Percentiles rank a stretch among this genome's conserved stretches.
Conservation (phyloP, 495 filamentous ascomycete species). For the Chlorociboria aeruginascens region DNA sequence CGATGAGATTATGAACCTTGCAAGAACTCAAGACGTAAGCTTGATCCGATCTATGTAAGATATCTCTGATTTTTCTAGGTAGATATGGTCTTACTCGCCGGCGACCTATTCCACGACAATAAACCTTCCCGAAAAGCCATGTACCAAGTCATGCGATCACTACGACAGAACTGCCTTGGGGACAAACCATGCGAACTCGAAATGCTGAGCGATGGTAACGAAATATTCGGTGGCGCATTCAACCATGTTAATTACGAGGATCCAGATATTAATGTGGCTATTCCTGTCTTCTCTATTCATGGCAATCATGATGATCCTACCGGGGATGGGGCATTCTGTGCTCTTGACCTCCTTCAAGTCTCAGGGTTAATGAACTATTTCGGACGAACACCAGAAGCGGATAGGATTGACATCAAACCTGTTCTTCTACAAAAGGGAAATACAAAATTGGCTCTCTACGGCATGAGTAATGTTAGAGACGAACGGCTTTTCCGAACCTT, state of each 20-base stretch:
- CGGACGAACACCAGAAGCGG: constrained; percentile 78
- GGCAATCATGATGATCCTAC: constrained; percentile 98
- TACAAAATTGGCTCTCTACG: constrained; percentile 91
- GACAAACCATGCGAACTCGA: constrained; percentile 94
- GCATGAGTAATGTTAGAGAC: constrained; percentile 92
- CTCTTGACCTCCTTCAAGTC: constrained; percentile 81
- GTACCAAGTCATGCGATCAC: constrained; percentile 91
- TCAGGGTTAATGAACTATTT: constrained; percentile 94
- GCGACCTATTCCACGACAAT: constrained; percentile 97
- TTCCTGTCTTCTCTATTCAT: constrained; percentile 96
- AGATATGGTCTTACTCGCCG: constrained; percentile 91
- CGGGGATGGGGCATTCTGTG: constrained; percentile 80
- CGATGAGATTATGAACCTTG: constrained; percentile 88
- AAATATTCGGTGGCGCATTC: constrained; percentile 75
- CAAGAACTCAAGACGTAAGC: constrained; percentile 66
- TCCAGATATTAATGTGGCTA: constrained; percentile 92
- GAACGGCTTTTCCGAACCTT: constrained; percentile 92
- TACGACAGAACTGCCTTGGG: constrained; percentile 87
- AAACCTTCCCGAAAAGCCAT: constrained; percentile 92
- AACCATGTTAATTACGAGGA: constrained; percentile 97
- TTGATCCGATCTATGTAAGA: background rate
- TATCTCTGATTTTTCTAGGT: constrained; percentile 26
- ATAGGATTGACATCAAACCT: constrained; percentile 84
- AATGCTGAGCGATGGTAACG: constrained; percentile 82
- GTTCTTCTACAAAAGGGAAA: constrained; percentile 86